These are phyloP conservation scores for Cryptococcus sp. DNA, from an alignment of 1,284 basidiomycete species.

Conservation along the genomic window DNA sequence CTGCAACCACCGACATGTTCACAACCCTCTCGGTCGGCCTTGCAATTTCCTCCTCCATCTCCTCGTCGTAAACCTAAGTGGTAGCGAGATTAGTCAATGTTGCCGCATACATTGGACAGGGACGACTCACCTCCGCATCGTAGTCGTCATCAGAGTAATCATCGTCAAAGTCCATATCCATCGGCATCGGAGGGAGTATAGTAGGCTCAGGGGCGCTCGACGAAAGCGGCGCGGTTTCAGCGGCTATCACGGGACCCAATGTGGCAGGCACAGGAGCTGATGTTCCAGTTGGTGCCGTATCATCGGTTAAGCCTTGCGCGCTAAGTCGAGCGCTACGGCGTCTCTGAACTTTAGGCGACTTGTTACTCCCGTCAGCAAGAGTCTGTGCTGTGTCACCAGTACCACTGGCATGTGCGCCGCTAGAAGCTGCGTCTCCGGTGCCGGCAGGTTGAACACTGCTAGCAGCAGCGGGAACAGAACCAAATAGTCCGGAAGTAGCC, in stretches of 20 bases:
- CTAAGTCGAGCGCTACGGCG: slow-evolving; percentile 81
- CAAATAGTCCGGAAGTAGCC: not conserved
- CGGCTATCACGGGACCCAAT: slow-evolving; percentile 14
- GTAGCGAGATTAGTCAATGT: slow-evolving; percentile 5
- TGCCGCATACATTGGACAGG: not conserved
- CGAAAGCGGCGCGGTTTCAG: slow-evolving; percentile 13
- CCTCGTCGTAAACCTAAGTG: slow-evolving; percentile 59
- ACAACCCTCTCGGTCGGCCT: slow-evolving; percentile 73
- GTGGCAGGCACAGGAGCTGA: slow-evolving; percentile 42
- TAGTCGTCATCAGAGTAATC: slow-evolving; percentile 77
- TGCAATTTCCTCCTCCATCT: slow-evolving; percentile 60
- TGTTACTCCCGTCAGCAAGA: slow-evolving; percentile 7
- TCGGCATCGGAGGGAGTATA: slow-evolving; percentile 37
- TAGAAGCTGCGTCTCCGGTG: slow-evolving; percentile 21
- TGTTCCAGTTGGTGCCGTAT: slow-evolving; percentile 36
- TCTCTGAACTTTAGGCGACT: slow-evolving; percentile 51
- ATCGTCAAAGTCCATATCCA: slow-evolving; percentile 55
- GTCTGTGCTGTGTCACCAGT: not conserved
- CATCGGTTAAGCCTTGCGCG: slow-evolving; percentile 58
- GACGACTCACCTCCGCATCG: slow-evolving; percentile 39
- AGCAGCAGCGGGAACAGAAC: slow-evolving; percentile 31
- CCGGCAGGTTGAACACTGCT: slow-evolving; percentile 16
- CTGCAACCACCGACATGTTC: slow-evolving; percentile 76
- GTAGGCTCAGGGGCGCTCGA: slow-evolving; percentile 25
- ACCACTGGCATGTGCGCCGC: slow-evolving; percentile 6